phyloP scores from a whole-genome alignment of 352 stramenopile genomes.

The Phytopythium mirpurense region DNA sequence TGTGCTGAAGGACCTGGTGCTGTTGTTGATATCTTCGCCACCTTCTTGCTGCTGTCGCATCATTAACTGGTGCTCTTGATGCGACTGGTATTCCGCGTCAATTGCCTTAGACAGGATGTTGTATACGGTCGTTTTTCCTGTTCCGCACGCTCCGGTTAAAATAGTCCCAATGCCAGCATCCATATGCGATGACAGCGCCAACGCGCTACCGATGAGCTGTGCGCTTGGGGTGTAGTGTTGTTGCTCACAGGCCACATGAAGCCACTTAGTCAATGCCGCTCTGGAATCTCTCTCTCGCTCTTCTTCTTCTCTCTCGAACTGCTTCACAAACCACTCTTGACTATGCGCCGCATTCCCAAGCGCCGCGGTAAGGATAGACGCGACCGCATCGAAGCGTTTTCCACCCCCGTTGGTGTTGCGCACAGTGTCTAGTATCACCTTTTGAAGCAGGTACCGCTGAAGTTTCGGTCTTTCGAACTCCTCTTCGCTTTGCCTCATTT shows the following conservation, averaged over 20 bases:
- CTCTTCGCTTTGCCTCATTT: slow-evolving; percentile 6
- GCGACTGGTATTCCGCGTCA: not conserved
- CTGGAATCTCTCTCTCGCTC: not conserved
- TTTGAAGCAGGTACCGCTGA: slow-evolving; percentile 8
- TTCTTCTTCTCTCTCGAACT: slow-evolving; percentile 8
- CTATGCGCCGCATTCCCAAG: slow-evolving; percentile 9
- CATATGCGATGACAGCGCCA: slow-evolving; percentile 14
- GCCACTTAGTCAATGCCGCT: slow-evolving; percentile 2
- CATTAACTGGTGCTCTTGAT: not conserved
- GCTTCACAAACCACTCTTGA: slow-evolving; percentile 22
- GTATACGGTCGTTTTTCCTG: slow-evolving; percentile 34
- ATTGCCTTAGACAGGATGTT: slow-evolving; percentile 26
- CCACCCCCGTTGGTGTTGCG: not conserved
- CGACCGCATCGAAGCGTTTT: not conserved
- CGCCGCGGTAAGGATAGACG: not conserved
- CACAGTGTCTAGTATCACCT: slow-evolving; percentile 8
- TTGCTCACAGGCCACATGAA: slow-evolving; percentile 11
- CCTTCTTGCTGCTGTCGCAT: not conserved
- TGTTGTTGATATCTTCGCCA: not conserved
- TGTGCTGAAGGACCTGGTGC: too few relatives aligned
- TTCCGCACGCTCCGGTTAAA: slow-evolving; percentile 18
- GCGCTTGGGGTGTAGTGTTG: slow-evolving; percentile 17
- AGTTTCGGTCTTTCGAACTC: slow-evolving; percentile 11
- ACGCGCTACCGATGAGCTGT: slow-evolving; percentile 13
- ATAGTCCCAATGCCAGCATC: slow-evolving; percentile 14